Conservation (phyloP, 202 grass and related monocot species). For the Miscanthus sacchariflorus region DNA sequence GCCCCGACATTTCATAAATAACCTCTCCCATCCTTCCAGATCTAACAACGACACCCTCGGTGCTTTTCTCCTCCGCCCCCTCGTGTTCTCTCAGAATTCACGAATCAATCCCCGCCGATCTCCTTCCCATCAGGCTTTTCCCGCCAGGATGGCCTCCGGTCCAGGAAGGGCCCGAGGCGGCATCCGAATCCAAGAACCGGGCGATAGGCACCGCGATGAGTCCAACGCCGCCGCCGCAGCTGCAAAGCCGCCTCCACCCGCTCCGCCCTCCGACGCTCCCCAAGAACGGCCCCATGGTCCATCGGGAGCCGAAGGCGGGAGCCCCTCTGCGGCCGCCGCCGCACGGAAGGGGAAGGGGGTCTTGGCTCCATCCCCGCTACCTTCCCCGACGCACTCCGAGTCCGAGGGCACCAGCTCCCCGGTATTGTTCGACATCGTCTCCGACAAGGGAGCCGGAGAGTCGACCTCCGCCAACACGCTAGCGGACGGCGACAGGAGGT, state of each 20-base stretch:
- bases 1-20: slow-evolving; percentile 11
- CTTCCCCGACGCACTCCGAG: not conserved
- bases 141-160: slow-evolving; percentile 40
- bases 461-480: not conserved
- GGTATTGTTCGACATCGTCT: not conserved
- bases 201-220: not conserved
- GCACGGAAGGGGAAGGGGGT: slow-evolving; percentile 35
- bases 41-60: not conserved
- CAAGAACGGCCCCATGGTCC: not conserved
- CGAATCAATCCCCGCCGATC: not conserved
- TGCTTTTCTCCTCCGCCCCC: not conserved
- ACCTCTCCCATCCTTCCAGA: not conserved
- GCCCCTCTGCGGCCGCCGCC: not conserved
- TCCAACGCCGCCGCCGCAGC: not conserved
- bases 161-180: not conserved
- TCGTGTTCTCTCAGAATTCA: not conserved
- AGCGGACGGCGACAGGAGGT: not conserved
- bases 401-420: not conserved
- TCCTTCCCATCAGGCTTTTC: not conserved
- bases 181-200: slow-evolving; percentile 5
- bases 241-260: not conserved
- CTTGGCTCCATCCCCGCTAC: not conserved
- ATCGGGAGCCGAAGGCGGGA: not conserved
- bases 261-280: not conserved
- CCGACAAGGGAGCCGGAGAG: not conserved